Percentiles rank a stretch among this genome's conserved stretches.
Evolutionary conservation across 495 filamentous ascomycete genomes (phyloP).

Genomic region (Bacidia gigantensis): DNA sequence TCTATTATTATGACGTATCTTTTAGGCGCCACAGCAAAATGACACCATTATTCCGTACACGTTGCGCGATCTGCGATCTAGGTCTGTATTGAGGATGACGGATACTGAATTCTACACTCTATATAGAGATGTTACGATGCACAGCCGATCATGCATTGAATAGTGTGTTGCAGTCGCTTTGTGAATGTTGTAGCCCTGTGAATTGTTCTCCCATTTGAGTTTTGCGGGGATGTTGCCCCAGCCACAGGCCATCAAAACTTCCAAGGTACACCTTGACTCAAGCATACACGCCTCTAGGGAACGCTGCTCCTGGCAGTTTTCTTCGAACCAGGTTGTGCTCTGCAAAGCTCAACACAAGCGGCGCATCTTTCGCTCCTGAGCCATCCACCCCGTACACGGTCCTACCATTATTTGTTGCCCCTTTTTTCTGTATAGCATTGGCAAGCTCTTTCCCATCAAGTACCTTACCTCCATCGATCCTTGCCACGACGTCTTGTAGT

Average conservation of each 20-base stretch:
- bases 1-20: neutral
- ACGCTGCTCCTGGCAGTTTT: neutral
- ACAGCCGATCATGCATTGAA: no score
- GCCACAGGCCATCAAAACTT: no score
- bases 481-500: constrained; percentile 8
- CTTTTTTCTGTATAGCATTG: neutral
- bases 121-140: no score
- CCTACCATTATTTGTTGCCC: neutral
- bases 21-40: neutral
- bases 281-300: neutral
- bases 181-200: no score
- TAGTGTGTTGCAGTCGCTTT: no score
- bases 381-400: neutral
- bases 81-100: neutral
- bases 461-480: neutral
- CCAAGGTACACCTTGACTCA: neutral
- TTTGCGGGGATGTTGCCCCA: neutral
- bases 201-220: neutral
- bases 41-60: neutral
- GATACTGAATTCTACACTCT: neutral
- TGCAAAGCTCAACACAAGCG: neutral
- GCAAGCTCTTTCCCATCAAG: neutral
- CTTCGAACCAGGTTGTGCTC: neutral
- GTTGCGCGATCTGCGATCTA: neutral
- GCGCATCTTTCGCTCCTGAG: neutral